Evolutionary conservation across 2,329 filamentous ascomycete genomes (phyloP).

Genomic region (Cordyceps farinosa): DNA sequence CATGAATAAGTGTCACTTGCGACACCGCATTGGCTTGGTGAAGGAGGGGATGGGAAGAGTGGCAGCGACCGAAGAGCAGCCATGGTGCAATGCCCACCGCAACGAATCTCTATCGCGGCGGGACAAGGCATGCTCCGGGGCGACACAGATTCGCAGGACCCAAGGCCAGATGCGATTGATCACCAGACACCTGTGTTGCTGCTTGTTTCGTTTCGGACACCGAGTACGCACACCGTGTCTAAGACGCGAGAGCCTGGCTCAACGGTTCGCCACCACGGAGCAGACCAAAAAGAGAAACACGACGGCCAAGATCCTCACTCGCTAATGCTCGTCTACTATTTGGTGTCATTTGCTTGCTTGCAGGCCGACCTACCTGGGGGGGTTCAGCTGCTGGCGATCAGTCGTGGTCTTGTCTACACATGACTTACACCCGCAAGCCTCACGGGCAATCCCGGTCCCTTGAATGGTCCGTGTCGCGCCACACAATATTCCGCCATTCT

Average conservation of each 20-base stretch:
- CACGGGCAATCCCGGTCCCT: neutral
- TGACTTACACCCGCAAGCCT: constrained; percentile 15
- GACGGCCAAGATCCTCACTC: neutral
- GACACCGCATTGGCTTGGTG: neutral
- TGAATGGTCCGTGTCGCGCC: constrained; percentile 4
- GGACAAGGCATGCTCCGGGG: neutral
- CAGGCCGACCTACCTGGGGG: neutral
- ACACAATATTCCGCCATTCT: neutral
- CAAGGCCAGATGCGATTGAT: constrained; percentile 1
- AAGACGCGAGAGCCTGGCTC: neutral
- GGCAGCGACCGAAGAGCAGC: neutral
- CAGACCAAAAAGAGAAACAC: neutral
- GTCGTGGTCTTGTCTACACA: constrained; percentile 1
- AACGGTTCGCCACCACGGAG: neutral
- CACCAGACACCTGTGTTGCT: neutral
- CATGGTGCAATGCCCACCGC: neutral
- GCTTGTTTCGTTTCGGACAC: neutral
- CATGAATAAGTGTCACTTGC: constrained; percentile 1
- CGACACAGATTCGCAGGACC: neutral
- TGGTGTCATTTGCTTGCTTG: neutral
- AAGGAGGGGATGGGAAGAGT: neutral
- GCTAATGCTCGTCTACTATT: neutral
- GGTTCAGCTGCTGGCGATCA: constrained; percentile 10
- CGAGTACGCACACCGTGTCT: constrained; percentile 5
- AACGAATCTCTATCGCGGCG: neutral